phyloP scores from a whole-genome alignment of 805 yeast genomes.

The Millerozyma acaciae region DNA sequence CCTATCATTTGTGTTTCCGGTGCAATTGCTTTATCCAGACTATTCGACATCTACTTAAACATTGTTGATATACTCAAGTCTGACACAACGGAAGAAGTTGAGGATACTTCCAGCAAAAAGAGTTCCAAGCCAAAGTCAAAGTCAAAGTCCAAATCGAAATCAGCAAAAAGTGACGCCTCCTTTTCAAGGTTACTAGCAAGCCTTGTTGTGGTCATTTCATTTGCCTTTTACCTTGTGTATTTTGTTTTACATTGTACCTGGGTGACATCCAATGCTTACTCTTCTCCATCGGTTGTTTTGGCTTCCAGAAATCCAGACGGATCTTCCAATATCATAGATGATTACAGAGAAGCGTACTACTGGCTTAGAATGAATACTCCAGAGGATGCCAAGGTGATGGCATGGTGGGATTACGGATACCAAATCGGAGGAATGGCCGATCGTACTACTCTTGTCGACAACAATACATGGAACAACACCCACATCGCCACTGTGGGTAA shows the following conservation, averaged over 20 bases:
- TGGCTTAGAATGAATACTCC: constrained; percentile 98
- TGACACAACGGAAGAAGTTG: constrained; percentile 9
- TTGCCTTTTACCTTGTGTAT: constrained; percentile 67
- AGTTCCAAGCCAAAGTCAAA: constrained; percentile 5
- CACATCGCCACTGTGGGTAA: constrained; percentile 99
- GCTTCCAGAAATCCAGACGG: constrained; percentile 86
- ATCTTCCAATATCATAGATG: constrained; percentile 79
- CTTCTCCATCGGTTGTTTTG: constrained; percentile 95
- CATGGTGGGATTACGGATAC: constrained; percentile 99
- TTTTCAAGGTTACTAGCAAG: constrained; percentile 52
- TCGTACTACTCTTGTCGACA: constrained; percentile 95
- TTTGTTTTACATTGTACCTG: constrained; percentile 95
- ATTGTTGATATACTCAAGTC: constrained; percentile 40
- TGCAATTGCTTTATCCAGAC: constrained; percentile 80
- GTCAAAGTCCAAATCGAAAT: constrained; percentile 4
- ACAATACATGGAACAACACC: constrained; percentile 99
- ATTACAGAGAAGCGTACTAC: constrained; percentile 97
- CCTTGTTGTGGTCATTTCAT: constrained; percentile 59
- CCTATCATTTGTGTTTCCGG: constrained; percentile 94
- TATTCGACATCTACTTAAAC: constrained; percentile 79
- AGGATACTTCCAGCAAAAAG: constrained; percentile 6
- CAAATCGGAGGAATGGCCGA: constrained; percentile 99
- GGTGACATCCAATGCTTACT: constrained; percentile 94
- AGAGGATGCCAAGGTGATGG: constrained; percentile 92
- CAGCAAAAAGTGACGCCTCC: constrained; percentile 15